Percentiles rank a stretch among this genome's conserved stretches.
Conservation (phyloP, 495 filamentous ascomycete genomes). For the Pyrenula aspistea region DNA sequence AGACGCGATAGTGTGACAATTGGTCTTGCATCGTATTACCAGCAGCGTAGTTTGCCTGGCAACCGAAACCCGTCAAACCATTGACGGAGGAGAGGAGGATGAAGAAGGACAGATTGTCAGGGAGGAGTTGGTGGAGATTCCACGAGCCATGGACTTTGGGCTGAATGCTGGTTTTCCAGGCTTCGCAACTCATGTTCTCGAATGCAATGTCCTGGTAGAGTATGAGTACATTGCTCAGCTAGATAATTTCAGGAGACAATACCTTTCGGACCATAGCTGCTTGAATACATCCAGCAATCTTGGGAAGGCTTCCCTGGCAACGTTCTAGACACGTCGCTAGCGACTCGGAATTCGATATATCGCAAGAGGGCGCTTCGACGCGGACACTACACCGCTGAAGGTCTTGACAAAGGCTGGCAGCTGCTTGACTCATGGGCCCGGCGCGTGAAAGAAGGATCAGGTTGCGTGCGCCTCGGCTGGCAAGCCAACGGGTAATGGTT, state of each 20-base stretch:
- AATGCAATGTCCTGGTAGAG: constrained; percentile 14
- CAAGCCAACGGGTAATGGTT: constrained; percentile 26
- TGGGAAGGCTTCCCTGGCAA: constrained; percentile 5
- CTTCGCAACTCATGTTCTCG: constrained; percentile 14
- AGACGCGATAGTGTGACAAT: constrained; percentile 11
- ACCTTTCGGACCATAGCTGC: constrained; percentile 25
- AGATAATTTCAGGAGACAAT: not conserved
- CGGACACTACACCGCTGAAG: constrained; percentile 6
- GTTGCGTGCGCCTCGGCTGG: constrained; percentile 16
- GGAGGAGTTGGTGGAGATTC: constrained; percentile 22
- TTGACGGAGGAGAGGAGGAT: constrained; percentile 32
- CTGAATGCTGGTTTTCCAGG: constrained; percentile 13
- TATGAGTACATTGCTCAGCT: not conserved
- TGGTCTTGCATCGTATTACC: constrained; percentile 25
- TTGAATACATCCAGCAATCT: constrained; percentile 26
- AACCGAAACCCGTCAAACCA: constrained; percentile 30
- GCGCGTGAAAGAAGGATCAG: constrained; percentile 18
- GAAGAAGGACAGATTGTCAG: constrained; percentile 26
- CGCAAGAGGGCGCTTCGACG: constrained; percentile 21
- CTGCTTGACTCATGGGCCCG: not conserved
- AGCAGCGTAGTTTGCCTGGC: constrained; percentile 43
- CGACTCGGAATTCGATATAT: constrained; percentile 21
- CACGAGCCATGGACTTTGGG: constrained; percentile 27
- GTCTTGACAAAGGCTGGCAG: constrained; percentile 2
- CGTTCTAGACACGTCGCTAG: constrained; percentile 6